Evolutionary conservation across 2,329 filamentous ascomycete species (phyloP).

Genomic region (Hymenotorrendiella dingleyae): DNA sequence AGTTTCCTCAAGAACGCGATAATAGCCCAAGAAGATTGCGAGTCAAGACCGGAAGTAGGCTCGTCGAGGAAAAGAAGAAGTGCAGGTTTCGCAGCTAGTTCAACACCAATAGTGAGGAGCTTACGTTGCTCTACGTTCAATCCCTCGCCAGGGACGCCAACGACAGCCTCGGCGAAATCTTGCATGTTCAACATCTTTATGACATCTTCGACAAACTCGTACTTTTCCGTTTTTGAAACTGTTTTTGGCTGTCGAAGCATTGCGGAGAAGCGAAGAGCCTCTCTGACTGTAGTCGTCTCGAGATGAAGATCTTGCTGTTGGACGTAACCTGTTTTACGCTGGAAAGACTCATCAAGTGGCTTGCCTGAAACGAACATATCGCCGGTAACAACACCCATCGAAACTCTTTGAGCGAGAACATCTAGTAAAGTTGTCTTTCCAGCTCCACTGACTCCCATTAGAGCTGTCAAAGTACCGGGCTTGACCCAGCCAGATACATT

Average conservation of each 20-base stretch:
- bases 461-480: conserved; percentile 62
- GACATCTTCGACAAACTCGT: conserved; percentile 84
- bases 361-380: conserved; percentile 54
- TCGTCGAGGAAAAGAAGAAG: conserved; percentile 90
- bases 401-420: conserved; percentile 72
- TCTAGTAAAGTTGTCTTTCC: conserved; percentile 84
- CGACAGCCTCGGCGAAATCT: conserved; percentile 83
- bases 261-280: conserved; percentile 82
- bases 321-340: conserved; percentile 87
- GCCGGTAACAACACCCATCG: conserved; percentile 83
- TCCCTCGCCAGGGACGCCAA: conserved; percentile 86
- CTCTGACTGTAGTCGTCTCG: conserved; percentile 73
- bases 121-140: conserved; percentile 67
- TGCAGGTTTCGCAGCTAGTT: conserved; percentile 85
- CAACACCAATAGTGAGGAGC: conserved; percentile 90
- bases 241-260: conserved; percentile 77
- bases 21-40: conserved; percentile 91
- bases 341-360: conserved; percentile 57
- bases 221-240: conserved; percentile 68
- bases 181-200: conserved; percentile 90
- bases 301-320: conserved; percentile 92
- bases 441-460: conserved; percentile 70
- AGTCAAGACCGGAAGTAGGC: conserved; percentile 89
- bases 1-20: conserved; percentile 82
- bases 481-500: conserved; percentile 70